Conservation (phyloP, 345 rosid species). For the Bretschneidera sinensis region DNA sequence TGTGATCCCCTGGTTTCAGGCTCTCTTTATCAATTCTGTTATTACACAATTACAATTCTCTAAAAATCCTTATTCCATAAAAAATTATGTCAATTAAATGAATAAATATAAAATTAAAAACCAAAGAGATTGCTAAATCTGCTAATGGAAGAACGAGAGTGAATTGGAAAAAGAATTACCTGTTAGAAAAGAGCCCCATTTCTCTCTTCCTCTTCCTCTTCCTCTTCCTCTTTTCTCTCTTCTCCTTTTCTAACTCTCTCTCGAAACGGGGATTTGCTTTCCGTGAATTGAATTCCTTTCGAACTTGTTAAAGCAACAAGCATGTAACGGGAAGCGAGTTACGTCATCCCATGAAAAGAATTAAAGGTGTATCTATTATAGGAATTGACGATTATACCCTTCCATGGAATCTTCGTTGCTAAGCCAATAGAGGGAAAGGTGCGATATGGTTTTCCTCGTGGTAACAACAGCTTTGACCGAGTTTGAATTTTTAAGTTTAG, state of each 20-base stretch:
- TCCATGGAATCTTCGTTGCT: not conserved
- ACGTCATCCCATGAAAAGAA: too few species aligned
- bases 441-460: not conserved
- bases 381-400: not conserved
- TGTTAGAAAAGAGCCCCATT: slow-evolving; percentile 94
- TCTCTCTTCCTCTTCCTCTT: slow-evolving; percentile 10
- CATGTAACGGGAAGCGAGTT: not conserved
- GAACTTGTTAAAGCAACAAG: not conserved
- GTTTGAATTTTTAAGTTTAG: too few species aligned
- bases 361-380: not conserved
- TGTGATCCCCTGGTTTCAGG: slow-evolving; percentile 87
- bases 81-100: not conserved
- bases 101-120: not conserved
- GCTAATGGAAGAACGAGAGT: not conserved
- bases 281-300: not conserved
- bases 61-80: not conserved
- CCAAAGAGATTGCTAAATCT: too few species aligned
- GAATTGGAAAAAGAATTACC: slow-evolving; percentile 25
- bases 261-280: slow-evolving; percentile 4
- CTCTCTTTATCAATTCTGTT: slow-evolving; percentile 44
- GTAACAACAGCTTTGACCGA: too few species aligned
- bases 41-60: not conserved
- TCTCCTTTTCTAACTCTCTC: not conserved
- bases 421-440: not conserved
- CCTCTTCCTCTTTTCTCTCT: too few species aligned